phyloP scores from a whole-genome alignment of 2,329 filamentous ascomycete genomes.

The Ascochyta clinopodiicola region DNA sequence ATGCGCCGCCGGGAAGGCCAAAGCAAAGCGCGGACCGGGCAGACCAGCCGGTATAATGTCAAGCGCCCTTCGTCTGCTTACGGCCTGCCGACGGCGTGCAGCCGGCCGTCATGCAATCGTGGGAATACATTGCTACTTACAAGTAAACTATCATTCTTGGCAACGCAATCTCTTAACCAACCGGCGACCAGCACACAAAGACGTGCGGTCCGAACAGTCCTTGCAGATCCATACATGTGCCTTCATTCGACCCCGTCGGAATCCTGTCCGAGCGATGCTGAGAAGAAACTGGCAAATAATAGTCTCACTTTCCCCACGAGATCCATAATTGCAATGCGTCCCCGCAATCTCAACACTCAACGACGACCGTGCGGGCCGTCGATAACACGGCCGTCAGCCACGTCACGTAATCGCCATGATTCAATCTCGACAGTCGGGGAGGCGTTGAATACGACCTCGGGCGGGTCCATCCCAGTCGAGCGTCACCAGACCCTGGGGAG shows the following conservation, averaged over 20 bases:
- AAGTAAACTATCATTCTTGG: conserved; percentile 19
- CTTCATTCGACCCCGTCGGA: conserved; percentile 3
- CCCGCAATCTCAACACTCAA: conserved; percentile 14
- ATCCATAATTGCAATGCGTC: conserved; percentile 1
- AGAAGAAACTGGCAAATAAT: conserved; percentile 4
- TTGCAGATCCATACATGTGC: neutral
- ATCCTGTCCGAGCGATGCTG: neutral
- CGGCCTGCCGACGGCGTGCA: conserved; percentile 4
- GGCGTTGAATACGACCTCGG: conserved; percentile 26
- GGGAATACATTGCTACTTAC: conserved; percentile 1
- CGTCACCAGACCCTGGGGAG: conserved; percentile 36
- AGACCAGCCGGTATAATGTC: conserved; percentile 10
- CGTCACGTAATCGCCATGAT: conserved; percentile 32
- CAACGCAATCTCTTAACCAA: conserved; percentile 29
- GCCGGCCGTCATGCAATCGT: neutral
- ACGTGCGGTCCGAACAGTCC: neutral
- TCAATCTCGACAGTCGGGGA: conserved; percentile 9
- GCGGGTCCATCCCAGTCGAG: conserved; percentile 21
- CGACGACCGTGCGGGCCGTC: conserved; percentile 17
- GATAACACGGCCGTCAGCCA: conserved; percentile 24
- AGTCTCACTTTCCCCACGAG: conserved; percentile 12
- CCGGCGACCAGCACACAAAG: conserved; percentile 26
- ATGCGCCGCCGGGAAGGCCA: conserved; percentile 17
- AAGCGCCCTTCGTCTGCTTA: conserved; percentile 2
- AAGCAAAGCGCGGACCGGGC: conserved; percentile 16